These are phyloP conservation scores for Lizonia empirigonia DNA, from an alignment of 2,329 filamentous ascomycete genomes.

Conservation along the genomic window DNA sequence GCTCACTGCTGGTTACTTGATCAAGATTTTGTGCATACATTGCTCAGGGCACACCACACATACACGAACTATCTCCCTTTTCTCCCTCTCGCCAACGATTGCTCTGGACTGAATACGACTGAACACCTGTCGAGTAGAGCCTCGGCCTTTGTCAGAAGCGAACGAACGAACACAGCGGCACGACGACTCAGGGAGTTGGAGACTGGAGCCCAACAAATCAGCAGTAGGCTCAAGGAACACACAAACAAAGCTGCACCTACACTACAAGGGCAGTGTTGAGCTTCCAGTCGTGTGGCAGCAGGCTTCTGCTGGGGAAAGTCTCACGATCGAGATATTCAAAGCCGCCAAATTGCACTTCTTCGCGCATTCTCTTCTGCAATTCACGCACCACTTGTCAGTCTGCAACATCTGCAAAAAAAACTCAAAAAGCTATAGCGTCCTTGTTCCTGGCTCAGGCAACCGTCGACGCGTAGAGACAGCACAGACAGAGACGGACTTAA, in stretches of 20 bases:
- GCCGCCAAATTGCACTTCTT: constrained; percentile 27
- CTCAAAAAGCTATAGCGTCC: background rate
- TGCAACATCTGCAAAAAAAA: background rate
- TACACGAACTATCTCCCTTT: too few species aligned
- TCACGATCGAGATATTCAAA: constrained; percentile 36
- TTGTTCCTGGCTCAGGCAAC: background rate
- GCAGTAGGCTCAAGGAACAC: background rate
- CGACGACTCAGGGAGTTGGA: background rate
- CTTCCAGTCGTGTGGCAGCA: constrained; percentile 24
- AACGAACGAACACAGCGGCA: background rate
- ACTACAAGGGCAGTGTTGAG: constrained; percentile 18
- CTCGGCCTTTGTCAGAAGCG: background rate
- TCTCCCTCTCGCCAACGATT: background rate
- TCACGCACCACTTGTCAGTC: background rate
- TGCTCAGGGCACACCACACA: background rate
- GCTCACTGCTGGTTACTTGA: background rate
- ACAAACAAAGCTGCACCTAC: constrained; percentile 14
- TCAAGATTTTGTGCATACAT: background rate
- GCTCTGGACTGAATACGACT: background rate
- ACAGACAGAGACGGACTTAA: constrained; percentile 30
- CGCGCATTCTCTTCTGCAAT: constrained; percentile 16
- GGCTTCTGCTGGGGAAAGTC: constrained; percentile 39
- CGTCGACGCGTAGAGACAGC: background rate
- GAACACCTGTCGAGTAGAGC: background rate
- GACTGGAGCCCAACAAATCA: background rate